A percentile compares a stretch with the other conserved stretches of the same genome.
Evolutionary conservation across 2,329 filamentous ascomycete species (phyloP).

Genomic region (Penicillium polonicum): DNA sequence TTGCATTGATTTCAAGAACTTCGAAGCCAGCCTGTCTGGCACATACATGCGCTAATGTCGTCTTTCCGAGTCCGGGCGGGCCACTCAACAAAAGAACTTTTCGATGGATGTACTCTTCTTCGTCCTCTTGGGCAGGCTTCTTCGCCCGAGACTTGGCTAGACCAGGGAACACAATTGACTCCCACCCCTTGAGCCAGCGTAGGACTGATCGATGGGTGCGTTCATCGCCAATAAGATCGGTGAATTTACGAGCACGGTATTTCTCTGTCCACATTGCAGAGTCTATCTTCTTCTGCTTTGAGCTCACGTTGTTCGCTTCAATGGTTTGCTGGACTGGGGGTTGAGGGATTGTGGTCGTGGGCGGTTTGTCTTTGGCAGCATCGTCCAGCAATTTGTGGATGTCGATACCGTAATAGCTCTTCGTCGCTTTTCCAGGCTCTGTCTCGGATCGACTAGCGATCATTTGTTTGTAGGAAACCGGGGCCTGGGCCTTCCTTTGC

Average conservation of each 20-base stretch:
- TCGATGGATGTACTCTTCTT: constrained; percentile 73
- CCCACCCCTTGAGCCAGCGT: constrained; percentile 93
- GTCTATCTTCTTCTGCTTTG: constrained; percentile 31
- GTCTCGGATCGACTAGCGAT: constrained; percentile 54
- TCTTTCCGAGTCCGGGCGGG: constrained; percentile 91
- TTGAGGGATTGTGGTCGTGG: constrained; percentile 17
- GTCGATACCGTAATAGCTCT: constrained; percentile 84
- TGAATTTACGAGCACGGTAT: constrained; percentile 87
- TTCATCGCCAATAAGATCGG: constrained; percentile 92
- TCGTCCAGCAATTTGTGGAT: constrained; percentile 80
- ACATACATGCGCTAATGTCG: constrained; percentile 92
- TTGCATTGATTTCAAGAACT: constrained; percentile 95
- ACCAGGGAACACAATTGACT: constrained; percentile 85
- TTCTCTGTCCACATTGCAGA: constrained; percentile 86
- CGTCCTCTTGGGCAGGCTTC: constrained; percentile 45
- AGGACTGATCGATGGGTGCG: constrained; percentile 86
- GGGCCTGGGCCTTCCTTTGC: constrained; percentile 36
- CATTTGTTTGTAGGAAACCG: constrained; percentile 52
- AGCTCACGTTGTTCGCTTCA: constrained; percentile 29
- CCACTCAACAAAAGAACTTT: constrained; percentile 91
- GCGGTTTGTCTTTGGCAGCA: constrained; percentile 57
- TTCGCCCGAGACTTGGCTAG: constrained; percentile 60
- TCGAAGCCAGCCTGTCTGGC: constrained; percentile 95
- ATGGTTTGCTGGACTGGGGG: constrained; percentile 33
- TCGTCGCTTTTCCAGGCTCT: constrained; percentile 54